phyloP scores from a whole-genome alignment of 257 asterid species.

The Solanum pimpinellifolium region DNA sequence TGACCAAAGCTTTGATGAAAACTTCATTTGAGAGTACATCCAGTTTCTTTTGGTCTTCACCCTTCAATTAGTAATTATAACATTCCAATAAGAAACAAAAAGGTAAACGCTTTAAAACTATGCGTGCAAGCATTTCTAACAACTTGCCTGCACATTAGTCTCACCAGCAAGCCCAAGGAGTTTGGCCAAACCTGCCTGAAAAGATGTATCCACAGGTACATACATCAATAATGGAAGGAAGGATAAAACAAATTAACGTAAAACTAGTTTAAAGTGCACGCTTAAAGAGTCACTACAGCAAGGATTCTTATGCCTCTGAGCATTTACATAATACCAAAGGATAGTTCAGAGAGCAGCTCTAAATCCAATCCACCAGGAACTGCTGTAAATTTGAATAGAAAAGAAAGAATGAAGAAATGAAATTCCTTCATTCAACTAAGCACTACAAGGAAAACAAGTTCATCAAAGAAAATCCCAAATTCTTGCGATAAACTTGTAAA shows the following conservation, averaged over 20 bases:
- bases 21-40: slow-evolving; percentile 95
- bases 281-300: background rate
- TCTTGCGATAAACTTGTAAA: background rate
- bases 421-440: background rate
- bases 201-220: background rate
- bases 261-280: background rate
- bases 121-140: background rate
- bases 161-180: slow-evolving; percentile 98
- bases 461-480: background rate
- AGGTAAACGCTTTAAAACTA: background rate
- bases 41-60: slow-evolving; percentile 94
- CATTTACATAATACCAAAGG: background rate
- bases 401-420: background rate
- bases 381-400: background rate
- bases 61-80: slow-evolving; percentile 14
- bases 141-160: slow-evolving; percentile 88
- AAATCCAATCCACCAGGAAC: background rate
- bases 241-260: background rate
- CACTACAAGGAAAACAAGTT: background rate
- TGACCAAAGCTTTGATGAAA: slow-evolving; percentile 80
- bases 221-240: background rate
- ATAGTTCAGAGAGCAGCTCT: background rate
- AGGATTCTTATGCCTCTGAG: background rate
- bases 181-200: slow-evolving; percentile 93
- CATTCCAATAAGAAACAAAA: background rate